Evolutionary conservation across 805 yeast genomes (phyloP), one percentile per base, ranked within the genome.

Genomic region (Ogataea sp.): DNA sequence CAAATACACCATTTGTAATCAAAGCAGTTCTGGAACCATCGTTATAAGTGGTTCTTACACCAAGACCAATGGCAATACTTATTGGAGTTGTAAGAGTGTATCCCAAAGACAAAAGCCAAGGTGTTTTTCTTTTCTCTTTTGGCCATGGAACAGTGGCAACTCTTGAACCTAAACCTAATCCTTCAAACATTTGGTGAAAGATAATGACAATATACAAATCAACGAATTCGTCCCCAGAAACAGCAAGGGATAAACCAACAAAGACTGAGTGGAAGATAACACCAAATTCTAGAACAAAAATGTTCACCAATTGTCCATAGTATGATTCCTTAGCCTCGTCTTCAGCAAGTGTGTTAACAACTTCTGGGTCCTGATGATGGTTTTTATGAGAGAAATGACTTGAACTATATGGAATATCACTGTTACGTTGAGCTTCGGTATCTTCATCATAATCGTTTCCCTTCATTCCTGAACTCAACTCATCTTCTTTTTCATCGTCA

Each of bases 121-220:
- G 86, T 1, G 80, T 71, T 47, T 52, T 62, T 45, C 67, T 63
- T 49, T 53, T 57, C n/a, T 41, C 41, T 27, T 50, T 45, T n/a
- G 71, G 68, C 73, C 73, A 69, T 27, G 59, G 55, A 1, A 75
- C 67, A 24, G 68, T 69, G 1, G 87, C 82, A 28, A 83, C 67
- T 58, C 95, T 74, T 8, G 90, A 72, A 20, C 95, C 95, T 47
- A 86, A 65, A 43, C 95, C 95, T 36, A 86, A 67, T 37, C 95
- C 95, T 62, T 85, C 95, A 53, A 85, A 85, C 67, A 79, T 68
- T 60, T 85, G 95, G 56, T 86, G 88, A 68, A 76, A 78, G 4
- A 79, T 73, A 33, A 72, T 46, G n/a, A 73, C 95, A 45, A 81
- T 71, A 58, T 81, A 84, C 37, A 85, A 64, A 6, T 84, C 72